Base-by-base conservation (phyloP, 768 basidiomycete genomes). In the Agaricus sinodeliciosus region DNA sequence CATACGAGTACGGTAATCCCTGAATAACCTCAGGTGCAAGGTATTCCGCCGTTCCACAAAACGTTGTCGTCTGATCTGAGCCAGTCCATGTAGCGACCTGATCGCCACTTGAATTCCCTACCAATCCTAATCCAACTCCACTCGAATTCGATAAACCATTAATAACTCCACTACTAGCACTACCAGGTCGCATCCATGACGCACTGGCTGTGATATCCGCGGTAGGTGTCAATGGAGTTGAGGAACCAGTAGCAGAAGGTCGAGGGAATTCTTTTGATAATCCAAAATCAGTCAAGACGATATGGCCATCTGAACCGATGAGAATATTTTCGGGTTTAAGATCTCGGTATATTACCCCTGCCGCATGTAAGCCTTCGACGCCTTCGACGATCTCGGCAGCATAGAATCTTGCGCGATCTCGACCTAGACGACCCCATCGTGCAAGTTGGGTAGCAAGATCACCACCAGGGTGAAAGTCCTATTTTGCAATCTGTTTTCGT, bases 401-500 rank as follows among this genome's bases (percentile, higher is more conserved):
- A 63, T 98, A 99, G 72, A 99, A 99, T 16, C 96, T 79, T 19
- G 95, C 93, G 31, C 96, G 83, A 62, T 96, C 92, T 16, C 91
- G 81, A 2, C 96, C 96, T 5, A 99, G 73, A 41, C 91, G 80
- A 12, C 95, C 94, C 90, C 94, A 94, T 36, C 94, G 82, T 41
- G 94, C 92, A 56, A 99, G 85, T 68, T 98, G 96, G 25, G 96
- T 98, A 9, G 95, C 96, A 37, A 99, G 78, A 66, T 99, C 96
- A 51, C 96, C 94, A 37, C 94, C 94, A 54, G 91, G 89, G 63
- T 95, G 93, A 71, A 94, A 95, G 69, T 96, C 93, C 86, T 87
- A 60, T 13, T 4, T 13, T n/a, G 39, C 22, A 25, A 9, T 45
- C 4, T 8, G n/a, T 27, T 45, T 45, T 8, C 8, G 43, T 45